These are phyloP conservation scores for Colletotrichum caudatum DNA, from an alignment of 2,329 filamentous ascomycete genomes.

Conservation along the genomic window DNA sequence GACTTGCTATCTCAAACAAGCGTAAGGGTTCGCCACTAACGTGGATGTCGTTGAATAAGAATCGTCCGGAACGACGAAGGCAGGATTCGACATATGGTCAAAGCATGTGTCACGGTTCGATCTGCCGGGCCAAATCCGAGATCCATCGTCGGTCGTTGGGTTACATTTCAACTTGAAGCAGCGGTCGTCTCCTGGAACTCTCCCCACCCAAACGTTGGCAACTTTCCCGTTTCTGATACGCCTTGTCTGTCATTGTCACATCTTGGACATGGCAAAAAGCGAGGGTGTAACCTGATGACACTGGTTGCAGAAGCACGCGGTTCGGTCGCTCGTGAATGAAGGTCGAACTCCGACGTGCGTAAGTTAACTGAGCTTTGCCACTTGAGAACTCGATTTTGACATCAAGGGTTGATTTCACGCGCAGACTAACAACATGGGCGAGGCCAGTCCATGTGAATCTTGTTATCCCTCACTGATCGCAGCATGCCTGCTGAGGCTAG, in stretches of 20 bases:
- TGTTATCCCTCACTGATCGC: not conserved
- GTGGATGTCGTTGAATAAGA: not conserved
- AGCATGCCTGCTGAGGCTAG: too few species aligned
- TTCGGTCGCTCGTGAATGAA: not conserved
- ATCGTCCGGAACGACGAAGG: not conserved
- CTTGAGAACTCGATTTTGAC: too few species aligned
- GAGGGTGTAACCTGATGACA: not conserved
- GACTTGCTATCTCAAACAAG: not conserved
- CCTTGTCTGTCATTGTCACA: not conserved
- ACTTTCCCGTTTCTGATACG: not conserved
- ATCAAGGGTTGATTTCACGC: not conserved
- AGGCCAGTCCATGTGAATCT: not conserved
- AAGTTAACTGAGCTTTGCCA: too few species aligned
- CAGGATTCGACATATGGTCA: not conserved
- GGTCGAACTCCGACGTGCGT: too few species aligned
- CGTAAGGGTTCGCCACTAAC: not conserved
- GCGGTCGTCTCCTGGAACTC: not conserved
- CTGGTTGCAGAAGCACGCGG: not conserved
- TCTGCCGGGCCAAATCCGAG: not conserved
- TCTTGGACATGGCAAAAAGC: not conserved
- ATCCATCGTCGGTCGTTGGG: not conserved
- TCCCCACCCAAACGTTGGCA: not conserved
- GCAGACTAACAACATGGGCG: not conserved
- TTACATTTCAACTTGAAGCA: not conserved
- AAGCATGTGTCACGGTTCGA: not conserved